Percentiles rank a stretch among this genome's conserved stretches.
phyloP scores from a whole-genome alignment of 495 filamentous ascomycete genomes.

The Aspergillus biplanus region DNA sequence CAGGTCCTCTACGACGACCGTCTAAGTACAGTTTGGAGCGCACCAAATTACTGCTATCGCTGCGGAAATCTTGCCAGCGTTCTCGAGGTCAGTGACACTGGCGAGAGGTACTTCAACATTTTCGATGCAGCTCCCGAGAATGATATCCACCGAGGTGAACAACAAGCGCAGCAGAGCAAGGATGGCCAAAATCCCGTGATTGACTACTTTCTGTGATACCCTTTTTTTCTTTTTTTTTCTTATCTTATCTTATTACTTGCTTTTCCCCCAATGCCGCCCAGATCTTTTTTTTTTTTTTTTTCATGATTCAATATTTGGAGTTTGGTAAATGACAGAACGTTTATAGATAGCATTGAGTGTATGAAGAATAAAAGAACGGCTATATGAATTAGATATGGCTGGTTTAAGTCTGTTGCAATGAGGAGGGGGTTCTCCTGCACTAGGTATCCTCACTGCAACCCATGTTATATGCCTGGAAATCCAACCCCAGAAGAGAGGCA shows the following conservation, averaged over 20 bases:
- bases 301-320: slow-evolving; percentile 33
- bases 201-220: slow-evolving; percentile 75
- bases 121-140: slow-evolving; percentile 98
- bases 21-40: slow-evolving; percentile 95
- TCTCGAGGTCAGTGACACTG: slow-evolving; percentile 88
- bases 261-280: not conserved
- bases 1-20: slow-evolving; percentile 94
- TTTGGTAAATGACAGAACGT: slow-evolving; percentile 36
- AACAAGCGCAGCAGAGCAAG: slow-evolving; percentile 60
- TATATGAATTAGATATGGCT: slow-evolving; percentile 15
- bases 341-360: slow-evolving; percentile 33
- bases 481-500: not conserved
- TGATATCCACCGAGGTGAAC: slow-evolving; percentile 79
- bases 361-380: slow-evolving; percentile 24
- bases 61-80: slow-evolving; percentile 98
- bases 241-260: slow-evolving; percentile 6
- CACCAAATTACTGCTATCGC: slow-evolving; percentile 94
- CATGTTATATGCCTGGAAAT: not conserved
- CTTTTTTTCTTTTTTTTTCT: slow-evolving; percentile 31
- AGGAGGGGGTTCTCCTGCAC: not conserved
- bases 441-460: not conserved
- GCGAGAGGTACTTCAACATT: slow-evolving; percentile 93
- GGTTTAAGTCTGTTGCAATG: not conserved
- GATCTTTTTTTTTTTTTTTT: slow-evolving; percentile 17
- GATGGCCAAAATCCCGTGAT: slow-evolving; percentile 65